phyloP scores from a whole-genome alignment of 805 yeast species.

The Spathaspora hagerdaliae region DNA sequence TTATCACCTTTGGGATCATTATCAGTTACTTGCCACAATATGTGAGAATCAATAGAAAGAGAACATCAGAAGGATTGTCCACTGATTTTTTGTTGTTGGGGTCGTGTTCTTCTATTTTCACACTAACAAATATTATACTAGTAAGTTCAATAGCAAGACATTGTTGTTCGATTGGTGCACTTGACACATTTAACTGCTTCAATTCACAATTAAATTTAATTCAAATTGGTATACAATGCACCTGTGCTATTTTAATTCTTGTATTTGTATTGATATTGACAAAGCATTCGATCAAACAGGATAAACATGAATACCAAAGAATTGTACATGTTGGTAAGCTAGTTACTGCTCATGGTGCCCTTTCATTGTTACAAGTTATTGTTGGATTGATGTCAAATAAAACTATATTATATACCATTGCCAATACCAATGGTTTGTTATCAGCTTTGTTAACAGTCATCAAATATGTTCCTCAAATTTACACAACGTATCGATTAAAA shows the following conservation, averaged over 20 bases:
- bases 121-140: constrained; percentile 62
- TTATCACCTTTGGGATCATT: constrained; percentile 64
- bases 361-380: constrained; percentile 30
- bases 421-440: constrained; percentile 59
- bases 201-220: constrained; percentile 62
- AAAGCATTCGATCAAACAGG: constrained; percentile 41
- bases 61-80: constrained; percentile 74
- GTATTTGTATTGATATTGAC: constrained; percentile 51
- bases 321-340: constrained; percentile 39
- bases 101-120: constrained; percentile 61
- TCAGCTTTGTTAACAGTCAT: constrained; percentile 61
- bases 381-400: constrained; percentile 26
- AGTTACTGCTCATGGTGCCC: constrained; percentile 34
- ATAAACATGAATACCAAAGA: constrained; percentile 39
- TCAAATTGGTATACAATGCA: constrained; percentile 63
- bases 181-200: constrained; percentile 54
- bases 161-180: constrained; percentile 50
- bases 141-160: constrained; percentile 56
- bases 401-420: constrained; percentile 32
- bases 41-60: constrained; percentile 48
- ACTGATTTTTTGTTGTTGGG: constrained; percentile 71
- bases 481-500: constrained; percentile 62
- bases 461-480: constrained; percentile 78
- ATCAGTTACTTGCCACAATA: constrained; percentile 77
- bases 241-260: constrained; percentile 55